Evolutionary conservation across 176 grass and related monocot species (phyloP), one percentile per base, ranked within the genome.

Genomic region (Aegilops bicornis): DNA sequence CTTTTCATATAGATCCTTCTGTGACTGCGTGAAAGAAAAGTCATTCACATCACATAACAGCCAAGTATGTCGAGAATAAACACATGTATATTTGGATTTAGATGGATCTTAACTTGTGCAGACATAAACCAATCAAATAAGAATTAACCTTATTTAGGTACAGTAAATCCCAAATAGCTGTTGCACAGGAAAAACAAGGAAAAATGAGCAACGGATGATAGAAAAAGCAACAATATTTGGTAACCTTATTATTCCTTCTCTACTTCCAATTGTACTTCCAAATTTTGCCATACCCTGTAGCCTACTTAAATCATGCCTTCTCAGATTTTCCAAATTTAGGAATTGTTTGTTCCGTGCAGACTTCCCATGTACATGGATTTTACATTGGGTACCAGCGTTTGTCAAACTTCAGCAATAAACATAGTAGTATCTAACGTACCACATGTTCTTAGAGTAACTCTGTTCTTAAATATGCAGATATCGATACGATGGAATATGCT

Each of bases 1-100:
- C 69, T 94, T 95, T 58, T 87, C 72, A 63, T 92, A 95, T 33
- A 98, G 79, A 84, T 98, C 89, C 75, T 89, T 98, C 88, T 98
- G 91, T 47, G 86, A 91, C 93, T 98, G 86, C 62, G 90, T 3
- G 27, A 86, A 70, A 35, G 0, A 63, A 89, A 83, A 27, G 48
- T 84, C 35, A 82, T 20, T 52, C 45, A 81, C 64, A 80, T 67
- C 36, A 64, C 9, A 70, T 50, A 76, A 64, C 17, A 71, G 16
- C 48, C 19, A 80, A 64, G 31, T 78, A 65, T 27, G n/a, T 17
- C 50, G 64, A 86, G 56, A 88, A 13, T 15, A 79, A 64, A 82
- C 20, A 59, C 25, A 73, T 31, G 11, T 8, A 23, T 54, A 37
- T 50, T 16, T 48, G 16, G 20, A 37, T 19, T 43, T 69, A 78